Evolutionary conservation across 192 early-diverging fungal genomes (phyloP).

Genomic region (Chytriomyces hyalinus): DNA sequence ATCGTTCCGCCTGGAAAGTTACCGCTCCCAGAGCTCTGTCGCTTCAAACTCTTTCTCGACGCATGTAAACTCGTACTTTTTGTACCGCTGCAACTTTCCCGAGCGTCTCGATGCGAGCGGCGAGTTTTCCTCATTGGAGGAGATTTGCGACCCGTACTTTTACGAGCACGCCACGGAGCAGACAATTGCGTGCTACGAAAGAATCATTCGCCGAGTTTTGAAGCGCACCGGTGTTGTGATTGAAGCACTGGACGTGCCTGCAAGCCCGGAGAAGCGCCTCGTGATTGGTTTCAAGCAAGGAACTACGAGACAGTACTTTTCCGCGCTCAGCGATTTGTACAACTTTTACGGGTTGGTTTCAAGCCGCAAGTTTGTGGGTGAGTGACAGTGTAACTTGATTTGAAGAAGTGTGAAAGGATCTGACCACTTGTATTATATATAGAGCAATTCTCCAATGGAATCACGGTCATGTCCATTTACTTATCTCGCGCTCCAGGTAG

Average conservation of each 20-base stretch:
- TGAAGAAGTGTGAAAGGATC: not conserved
- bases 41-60: no score
- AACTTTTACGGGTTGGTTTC: constrained; percentile 96
- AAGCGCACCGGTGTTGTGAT: constrained; percentile 89
- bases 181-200: constrained; percentile 84
- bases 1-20: no score
- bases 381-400: not conserved
- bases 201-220: constrained; percentile 84
- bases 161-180: constrained; percentile 90
- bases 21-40: no score
- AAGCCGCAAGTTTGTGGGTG: constrained; percentile 89
- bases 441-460: constrained; percentile 99
- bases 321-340: constrained; percentile 95
- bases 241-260: constrained; percentile 85
- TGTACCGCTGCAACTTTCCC: constrained; percentile 87
- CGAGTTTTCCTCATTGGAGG: constrained; percentile 70
- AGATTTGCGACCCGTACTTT: constrained; percentile 90
- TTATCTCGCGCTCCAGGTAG: constrained; percentile 78
- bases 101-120: constrained; percentile 71
- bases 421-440: not conserved
- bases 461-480: constrained; percentile 92
- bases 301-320: constrained; percentile 89
- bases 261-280: constrained; percentile 83
- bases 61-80: constrained; percentile 94
- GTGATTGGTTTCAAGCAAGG: constrained; percentile 87